phyloP scores from a whole-genome alignment of 2,329 filamentous ascomycete genomes.

The Ascochyta clinopodiicola region DNA sequence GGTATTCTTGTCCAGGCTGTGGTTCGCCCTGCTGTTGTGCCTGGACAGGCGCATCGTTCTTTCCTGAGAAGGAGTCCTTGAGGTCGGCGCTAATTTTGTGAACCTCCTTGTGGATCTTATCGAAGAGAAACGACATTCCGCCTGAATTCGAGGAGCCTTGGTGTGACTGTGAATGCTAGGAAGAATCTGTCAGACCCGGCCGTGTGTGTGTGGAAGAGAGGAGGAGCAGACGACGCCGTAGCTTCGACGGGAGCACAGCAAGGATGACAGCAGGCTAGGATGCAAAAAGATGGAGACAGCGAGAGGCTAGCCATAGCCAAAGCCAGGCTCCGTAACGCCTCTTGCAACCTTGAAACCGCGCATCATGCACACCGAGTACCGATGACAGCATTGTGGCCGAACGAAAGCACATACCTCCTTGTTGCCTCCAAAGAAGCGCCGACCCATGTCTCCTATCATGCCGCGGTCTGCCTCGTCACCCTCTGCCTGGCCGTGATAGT shows the following conservation, averaged over 20 bases:
- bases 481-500: slow-evolving; percentile 52
- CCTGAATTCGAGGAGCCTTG: slow-evolving; percentile 37
- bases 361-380: slow-evolving; percentile 19
- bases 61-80: slow-evolving; percentile 57
- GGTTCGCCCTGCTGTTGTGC: slow-evolving; percentile 27
- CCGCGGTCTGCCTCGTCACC: slow-evolving; percentile 56
- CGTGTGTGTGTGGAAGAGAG: slow-evolving; percentile 8
- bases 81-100: slow-evolving; percentile 59
- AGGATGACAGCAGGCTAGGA: slow-evolving; percentile 13
- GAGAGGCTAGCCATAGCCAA: slow-evolving; percentile 15
- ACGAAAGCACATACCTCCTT: slow-evolving; percentile 38
- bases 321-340: slow-evolving; percentile 15
- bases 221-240: slow-evolving; percentile 3
- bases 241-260: slow-evolving; percentile 5
- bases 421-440: slow-evolving; percentile 50
- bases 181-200: slow-evolving; percentile 13
- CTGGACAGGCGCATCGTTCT: slow-evolving; percentile 55
- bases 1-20: slow-evolving; percentile 47
- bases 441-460: slow-evolving; percentile 60
- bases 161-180: slow-evolving; percentile 34
- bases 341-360: slow-evolving; percentile 18
- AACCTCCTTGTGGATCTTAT: slow-evolving; percentile 62
- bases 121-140: slow-evolving; percentile 57
- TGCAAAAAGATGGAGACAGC: slow-evolving; percentile 12
- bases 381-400: slow-evolving; percentile 28